Evolutionary conservation across 2,329 filamentous ascomycete species (phyloP), one percentile per base, ranked within the genome.

Genomic region (Aspergillus sp.): DNA sequence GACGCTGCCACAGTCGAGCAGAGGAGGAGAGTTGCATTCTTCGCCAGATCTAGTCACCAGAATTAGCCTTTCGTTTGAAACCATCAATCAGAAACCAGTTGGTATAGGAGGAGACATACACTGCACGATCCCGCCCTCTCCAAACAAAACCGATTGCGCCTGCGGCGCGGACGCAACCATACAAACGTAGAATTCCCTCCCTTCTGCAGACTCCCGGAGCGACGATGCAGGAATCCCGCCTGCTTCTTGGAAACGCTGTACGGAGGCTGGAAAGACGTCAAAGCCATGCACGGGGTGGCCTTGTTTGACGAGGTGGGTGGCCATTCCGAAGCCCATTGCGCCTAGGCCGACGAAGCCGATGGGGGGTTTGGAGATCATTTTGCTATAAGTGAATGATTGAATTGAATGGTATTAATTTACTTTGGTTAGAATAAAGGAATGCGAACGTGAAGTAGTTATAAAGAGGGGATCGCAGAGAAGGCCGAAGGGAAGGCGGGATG

Each of bases 291-390:
- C 84, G 27, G 69, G 48, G 64, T 84, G 86, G 45, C 83, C 83
- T 50, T 78, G 69, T 52, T 81, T 80, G 56, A 88, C 72, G 37
- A 90, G 77, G 60, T 88, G 77, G 47, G 79, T 86, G 50, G 86
- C 86, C 85, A 90, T 89, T 60, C 86, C 86, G 62, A 88, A 86
- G 60, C 86, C 86, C 86, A 89, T 89, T 66, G 85, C 85, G 44
- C 86, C 86, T 3, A 90, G 82, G 71, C 86, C 86, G 50, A 86
- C 82, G 66, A 88, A 88, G 51, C 80, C 77, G 42, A 86, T 70
- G 42, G 66, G 58, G 27, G 74, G 72, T 58, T 74, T 77, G 30
- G 67, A 67, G 53, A 70, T 68, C 19, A 52, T 65, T 26, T 32
- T 10, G 27, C 12, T 29, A 19, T 26, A 39, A 7, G 2, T 32